A percentile compares a stretch with the other conserved stretches of the same genome.
Evolutionary conservation across 345 rosid species (phyloP).

Genomic region (Citrus sinensis): DNA sequence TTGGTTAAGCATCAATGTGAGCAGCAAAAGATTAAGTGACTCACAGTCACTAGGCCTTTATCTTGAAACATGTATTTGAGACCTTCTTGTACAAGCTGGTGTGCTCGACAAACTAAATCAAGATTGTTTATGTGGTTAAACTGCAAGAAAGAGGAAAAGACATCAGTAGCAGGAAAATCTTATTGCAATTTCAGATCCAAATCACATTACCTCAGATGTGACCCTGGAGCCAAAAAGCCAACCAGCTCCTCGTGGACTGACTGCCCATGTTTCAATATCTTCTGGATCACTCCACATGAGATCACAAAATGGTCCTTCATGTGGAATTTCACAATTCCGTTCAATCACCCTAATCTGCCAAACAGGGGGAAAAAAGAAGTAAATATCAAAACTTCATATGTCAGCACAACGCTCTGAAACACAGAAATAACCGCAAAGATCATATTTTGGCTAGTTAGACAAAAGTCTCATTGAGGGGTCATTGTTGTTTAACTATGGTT

Average conservation of each 20-base stretch:
- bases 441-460: not conserved
- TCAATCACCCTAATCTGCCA: slow-evolving; percentile 87
- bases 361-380: slow-evolving; percentile 8
- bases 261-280: slow-evolving; percentile 99
- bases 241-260: slow-evolving; percentile 99
- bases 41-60: slow-evolving; percentile 98
- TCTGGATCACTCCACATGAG: slow-evolving; percentile 99
- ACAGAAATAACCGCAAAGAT: not conserved
- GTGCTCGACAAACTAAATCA: slow-evolving; percentile 95
- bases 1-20: not conserved
- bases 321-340: slow-evolving; percentile 96
- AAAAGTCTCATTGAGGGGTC: not conserved
- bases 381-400: not conserved
- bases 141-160: slow-evolving; percentile 37
- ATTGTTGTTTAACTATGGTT: not conserved
- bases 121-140: slow-evolving; percentile 93
- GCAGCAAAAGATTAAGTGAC: slow-evolving; percentile 14
- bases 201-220: slow-evolving; percentile 77
- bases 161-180: slow-evolving; percentile 11
- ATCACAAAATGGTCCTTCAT: slow-evolving; percentile 99
- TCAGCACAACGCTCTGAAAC: slow-evolving; percentile 11
- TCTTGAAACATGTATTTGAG: slow-evolving; percentile 99
- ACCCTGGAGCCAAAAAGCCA: slow-evolving; percentile 99
- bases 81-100: slow-evolving; percentile 99
- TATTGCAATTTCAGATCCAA: not conserved